Conservation (phyloP, 805 yeast genomes). For the Candida railenensis region DNA sequence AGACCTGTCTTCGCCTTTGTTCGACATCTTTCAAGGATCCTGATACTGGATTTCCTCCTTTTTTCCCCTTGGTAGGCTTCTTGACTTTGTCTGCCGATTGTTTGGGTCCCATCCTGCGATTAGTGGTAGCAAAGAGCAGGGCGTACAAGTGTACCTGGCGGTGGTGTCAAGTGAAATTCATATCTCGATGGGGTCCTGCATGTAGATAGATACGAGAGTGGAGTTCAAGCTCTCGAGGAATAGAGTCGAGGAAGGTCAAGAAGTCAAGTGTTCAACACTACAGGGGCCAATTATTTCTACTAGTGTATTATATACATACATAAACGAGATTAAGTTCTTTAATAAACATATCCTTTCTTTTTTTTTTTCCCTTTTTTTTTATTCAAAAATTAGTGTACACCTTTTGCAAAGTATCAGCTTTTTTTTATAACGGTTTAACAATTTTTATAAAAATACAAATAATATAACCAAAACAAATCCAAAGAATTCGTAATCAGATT, state of each 20-base stretch:
- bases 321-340: neutral
- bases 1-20: constrained; percentile 51
- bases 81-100: neutral
- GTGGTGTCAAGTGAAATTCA: no score
- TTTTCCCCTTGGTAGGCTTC: neutral
- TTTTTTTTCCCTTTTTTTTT: neutral
- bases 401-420: neutral
- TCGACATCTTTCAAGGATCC: constrained; percentile 51
- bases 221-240: no score
- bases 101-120: neutral
- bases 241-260: neutral
- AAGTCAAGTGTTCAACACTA: neutral
- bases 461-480: neutral
- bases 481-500: neutral
- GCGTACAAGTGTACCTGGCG: no score
- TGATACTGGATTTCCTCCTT: constrained; percentile 10
- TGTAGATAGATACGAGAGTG: no score
- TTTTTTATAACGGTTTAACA: neutral
- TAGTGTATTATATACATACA: neutral
- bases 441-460: constrained; percentile 3
- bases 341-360: neutral
- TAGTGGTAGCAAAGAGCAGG: neutral
- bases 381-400: neutral
- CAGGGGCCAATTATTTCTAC: neutral
- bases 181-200: no score